These are phyloP conservation scores for Sporisorium exsertum DNA, from an alignment of 1,284 basidiomycete species.

Conservation along the genomic window DNA sequence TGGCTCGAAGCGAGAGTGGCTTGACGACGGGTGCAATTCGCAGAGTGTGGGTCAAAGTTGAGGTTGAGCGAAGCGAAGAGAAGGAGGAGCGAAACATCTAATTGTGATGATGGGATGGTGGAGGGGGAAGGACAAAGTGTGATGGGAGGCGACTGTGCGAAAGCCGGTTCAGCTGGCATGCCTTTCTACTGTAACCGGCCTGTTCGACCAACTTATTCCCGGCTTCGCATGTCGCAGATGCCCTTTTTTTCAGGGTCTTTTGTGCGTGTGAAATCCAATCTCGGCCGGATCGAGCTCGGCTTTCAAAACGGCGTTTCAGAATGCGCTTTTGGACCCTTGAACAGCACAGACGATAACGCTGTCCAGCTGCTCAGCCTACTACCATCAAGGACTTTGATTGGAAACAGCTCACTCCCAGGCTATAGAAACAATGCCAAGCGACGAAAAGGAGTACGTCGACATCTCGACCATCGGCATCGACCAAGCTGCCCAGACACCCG, in stretches of 20 bases:
- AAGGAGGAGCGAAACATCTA: constrained; percentile 12
- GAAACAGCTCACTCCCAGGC: background rate
- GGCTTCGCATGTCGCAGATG: background rate
- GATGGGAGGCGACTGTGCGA: too few species aligned
- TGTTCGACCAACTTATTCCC: background rate
- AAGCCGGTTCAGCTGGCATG: background rate
- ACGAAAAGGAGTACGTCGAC: constrained; percentile 25
- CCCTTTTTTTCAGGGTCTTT: too few species aligned
- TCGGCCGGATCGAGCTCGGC: constrained; percentile 2
- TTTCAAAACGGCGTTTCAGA: constrained; percentile 7
- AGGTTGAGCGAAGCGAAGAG: background rate
- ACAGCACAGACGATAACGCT: background rate
- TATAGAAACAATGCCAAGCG: background rate
- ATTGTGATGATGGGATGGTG: background rate
- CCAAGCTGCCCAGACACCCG: constrained; percentile 5
- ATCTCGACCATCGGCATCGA: constrained; percentile 46
- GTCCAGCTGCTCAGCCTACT: background rate
- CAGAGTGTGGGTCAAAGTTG: background rate
- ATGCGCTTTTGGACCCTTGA: constrained; percentile 6
- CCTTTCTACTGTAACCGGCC: constrained; percentile 2
- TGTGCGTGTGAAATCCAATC: background rate
- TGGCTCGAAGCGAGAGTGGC: background rate
- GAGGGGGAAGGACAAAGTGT: too few species aligned
- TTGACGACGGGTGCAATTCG: background rate
- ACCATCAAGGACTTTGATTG: background rate